Base-by-base conservation (phyloP, 2,329 filamentous ascomycete genomes). In the Cercospora sp. region DNA sequence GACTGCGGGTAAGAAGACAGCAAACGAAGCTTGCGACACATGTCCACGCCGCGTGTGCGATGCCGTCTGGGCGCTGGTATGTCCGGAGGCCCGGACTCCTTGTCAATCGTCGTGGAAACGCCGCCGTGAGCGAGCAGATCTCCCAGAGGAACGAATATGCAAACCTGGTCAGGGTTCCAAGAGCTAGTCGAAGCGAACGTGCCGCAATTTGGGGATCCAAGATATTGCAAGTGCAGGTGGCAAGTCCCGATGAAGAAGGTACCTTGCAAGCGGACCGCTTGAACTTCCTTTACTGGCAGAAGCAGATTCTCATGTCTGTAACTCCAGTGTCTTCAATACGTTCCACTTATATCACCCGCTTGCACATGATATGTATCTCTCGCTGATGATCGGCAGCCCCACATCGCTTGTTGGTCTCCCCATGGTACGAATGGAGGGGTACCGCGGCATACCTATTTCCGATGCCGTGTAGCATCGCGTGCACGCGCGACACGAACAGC, bases 391-490 rank as follows among this genome's bases (percentile, higher is more conserved):
- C 55, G 28, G 18, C 30, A 59, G 30, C 55, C 55, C 55, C 55
- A 59, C 55, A 33, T 59, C 16, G 55, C 55, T 59, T 36, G 48
- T 5, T 30, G 28, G 55, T 59, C 55, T 59, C 55, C 55, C 55
- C 55, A 59, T 36, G 55, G 55, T 30, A 59, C 55, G 55, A 31
- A 23, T 59, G 55, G 55, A 59, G 55, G 55, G 55, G 55, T 59
- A 59, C 31, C 55, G 55, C 55, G 30, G 55, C 28, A 59, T 20
- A 6, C 31, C 30, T 36, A 59, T 20, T 36, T 36, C 55, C 31
- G 55, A n/a, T 20, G 55, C 30, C 16, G 55, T 59, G 55, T 31
- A 31, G 31, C 55, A 59, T 59, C 30, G 55, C 55, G 28, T 59
- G 55, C 30, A 33, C 55, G 31, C 55, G 55, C 55, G 53, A 58